Evolutionary conservation across 768 basidiomycete species (phyloP).

Genomic region (Calocera viscosa): DNA sequence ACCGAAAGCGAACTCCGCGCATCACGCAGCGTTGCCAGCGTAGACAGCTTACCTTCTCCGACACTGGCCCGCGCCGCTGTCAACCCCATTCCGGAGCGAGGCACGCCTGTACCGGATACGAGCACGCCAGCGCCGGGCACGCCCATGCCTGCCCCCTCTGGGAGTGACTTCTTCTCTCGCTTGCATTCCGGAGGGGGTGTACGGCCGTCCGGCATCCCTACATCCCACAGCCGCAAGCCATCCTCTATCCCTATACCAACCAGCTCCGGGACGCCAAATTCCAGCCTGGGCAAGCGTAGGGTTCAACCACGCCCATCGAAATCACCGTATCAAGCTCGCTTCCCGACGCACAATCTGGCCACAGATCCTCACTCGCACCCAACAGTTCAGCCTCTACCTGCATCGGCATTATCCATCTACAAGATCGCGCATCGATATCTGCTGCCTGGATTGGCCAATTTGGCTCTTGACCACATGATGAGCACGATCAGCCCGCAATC

Average conservation of each 20-base stretch:
- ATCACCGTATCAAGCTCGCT: constrained; percentile 40
- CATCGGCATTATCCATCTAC: constrained; percentile 63
- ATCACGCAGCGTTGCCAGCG: constrained; percentile 15
- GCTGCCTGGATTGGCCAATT: constrained; percentile 49
- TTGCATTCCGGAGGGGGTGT: neutral
- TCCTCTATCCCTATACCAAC: neutral
- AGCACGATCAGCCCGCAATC: constrained; percentile 50
- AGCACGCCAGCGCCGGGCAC: neutral
- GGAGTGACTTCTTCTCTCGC: neutral
- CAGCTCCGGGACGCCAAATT: neutral
- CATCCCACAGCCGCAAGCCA: neutral
- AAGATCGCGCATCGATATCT: constrained; percentile 64
- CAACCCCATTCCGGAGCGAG: neutral
- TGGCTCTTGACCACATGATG: constrained; percentile 65
- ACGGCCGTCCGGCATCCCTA: neutral
- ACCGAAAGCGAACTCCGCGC: constrained; percentile 17
- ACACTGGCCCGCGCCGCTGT: neutral
- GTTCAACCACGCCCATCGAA: constrained; percentile 25
- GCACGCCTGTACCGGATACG: neutral
- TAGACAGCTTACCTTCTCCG: constrained; percentile 9
- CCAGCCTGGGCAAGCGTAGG: neutral
- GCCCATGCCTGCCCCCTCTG: neutral
- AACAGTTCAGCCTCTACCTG: constrained; percentile 45
- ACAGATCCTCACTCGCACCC: constrained; percentile 63
- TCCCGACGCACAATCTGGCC: constrained; percentile 30